Evolutionary conservation across 2,329 filamentous ascomycete species (phyloP).

Genomic region (Fusarium anguioides): DNA sequence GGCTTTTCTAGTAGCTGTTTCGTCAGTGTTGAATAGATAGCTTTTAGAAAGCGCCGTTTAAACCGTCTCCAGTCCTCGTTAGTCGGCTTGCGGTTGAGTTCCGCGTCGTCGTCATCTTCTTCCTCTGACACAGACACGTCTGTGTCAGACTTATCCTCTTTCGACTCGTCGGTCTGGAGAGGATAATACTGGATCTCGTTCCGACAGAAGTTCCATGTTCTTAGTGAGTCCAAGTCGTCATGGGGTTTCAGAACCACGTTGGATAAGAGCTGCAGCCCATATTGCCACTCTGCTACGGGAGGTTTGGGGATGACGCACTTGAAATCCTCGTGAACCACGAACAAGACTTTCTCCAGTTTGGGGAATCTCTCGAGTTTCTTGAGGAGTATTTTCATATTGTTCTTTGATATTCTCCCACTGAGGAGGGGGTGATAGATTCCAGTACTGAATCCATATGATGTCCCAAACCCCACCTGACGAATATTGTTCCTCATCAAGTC

Average conservation of each 20-base stretch:
- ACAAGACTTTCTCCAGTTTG: slow-evolving; percentile 25
- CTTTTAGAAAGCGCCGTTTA: slow-evolving; percentile 32
- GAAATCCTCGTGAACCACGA: slow-evolving; percentile 36
- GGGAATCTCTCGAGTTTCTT: slow-evolving; percentile 30
- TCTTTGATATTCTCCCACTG: slow-evolving; percentile 35
- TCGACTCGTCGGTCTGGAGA: slow-evolving; percentile 13
- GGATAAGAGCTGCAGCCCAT: slow-evolving; percentile 26
- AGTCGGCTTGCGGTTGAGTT: slow-evolving; percentile 33
- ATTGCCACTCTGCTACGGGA: slow-evolving; percentile 14
- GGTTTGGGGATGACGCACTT: slow-evolving; percentile 11
- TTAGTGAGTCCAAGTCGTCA: slow-evolving; percentile 8
- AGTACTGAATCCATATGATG: slow-evolving; percentile 37
- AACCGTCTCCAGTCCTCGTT: slow-evolving; percentile 38
- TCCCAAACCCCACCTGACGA: slow-evolving; percentile 34
- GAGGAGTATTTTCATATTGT: slow-evolving; percentile 35
- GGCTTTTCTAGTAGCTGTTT: slow-evolving; percentile 4
- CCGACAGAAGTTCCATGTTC: slow-evolving; percentile 15
- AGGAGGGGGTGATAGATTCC: slow-evolving; percentile 38
- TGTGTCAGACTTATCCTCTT: slow-evolving; percentile 9
- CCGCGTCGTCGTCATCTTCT: slow-evolving; percentile 23
- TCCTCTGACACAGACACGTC: neutral
- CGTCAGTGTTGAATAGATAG: slow-evolving; percentile 20
- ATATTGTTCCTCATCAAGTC: slow-evolving; percentile 27
- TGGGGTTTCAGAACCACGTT: slow-evolving; percentile 23
- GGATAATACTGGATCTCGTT: slow-evolving; percentile 31